A percentile compares a stretch with the other conserved stretches of the same genome.
Evolutionary conservation across 2,329 filamentous ascomycete genomes (phyloP).

Genomic region (Aplosporella prunicola): DNA sequence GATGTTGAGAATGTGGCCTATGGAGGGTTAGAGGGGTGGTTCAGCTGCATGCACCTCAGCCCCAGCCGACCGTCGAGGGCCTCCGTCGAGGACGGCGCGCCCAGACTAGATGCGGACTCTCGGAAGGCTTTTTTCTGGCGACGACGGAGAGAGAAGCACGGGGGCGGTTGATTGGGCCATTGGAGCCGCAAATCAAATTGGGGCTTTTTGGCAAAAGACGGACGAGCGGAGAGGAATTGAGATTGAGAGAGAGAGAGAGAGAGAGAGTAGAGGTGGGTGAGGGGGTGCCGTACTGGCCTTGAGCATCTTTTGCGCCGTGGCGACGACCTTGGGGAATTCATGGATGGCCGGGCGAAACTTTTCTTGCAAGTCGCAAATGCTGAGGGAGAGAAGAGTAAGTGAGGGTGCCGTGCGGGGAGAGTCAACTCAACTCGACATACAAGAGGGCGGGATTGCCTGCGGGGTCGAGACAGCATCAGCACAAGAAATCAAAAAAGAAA

Average conservation of each 20-base stretch:
- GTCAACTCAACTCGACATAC: too few species aligned
- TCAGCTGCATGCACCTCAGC: conserved; percentile 2
- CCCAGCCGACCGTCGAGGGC: too few species aligned
- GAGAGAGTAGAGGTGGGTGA: conserved; percentile 3
- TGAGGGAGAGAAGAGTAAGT: conserved; percentile 30
- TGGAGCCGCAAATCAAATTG: too few species aligned
- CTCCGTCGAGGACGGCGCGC: too few species aligned
- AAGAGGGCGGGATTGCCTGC: conserved; percentile 32
- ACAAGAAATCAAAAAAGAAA: too few species aligned
- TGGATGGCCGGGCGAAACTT: conserved; percentile 78
- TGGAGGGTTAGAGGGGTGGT: not conserved
- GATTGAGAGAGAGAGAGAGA: too few species aligned
- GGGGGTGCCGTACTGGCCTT: conserved; percentile 32
- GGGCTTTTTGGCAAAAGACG: too few species aligned
- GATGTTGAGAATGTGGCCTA: conserved; percentile 53
- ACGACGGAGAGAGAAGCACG: not conserved
- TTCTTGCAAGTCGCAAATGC: conserved; percentile 90
- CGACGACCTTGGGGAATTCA: conserved; percentile 67
- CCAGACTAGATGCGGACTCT: too few species aligned
- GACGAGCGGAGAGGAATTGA: too few species aligned
- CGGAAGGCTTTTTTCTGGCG: conserved; percentile 5
- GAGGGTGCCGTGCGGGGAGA: conserved; percentile 1
- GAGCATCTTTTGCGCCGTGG: conserved; percentile 44
- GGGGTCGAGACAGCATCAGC: conserved; percentile 5
- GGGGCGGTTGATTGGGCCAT: too few species aligned